Conservation (phyloP, 176 grass and related monocot genomes). For the Otatea glauca region DNA sequence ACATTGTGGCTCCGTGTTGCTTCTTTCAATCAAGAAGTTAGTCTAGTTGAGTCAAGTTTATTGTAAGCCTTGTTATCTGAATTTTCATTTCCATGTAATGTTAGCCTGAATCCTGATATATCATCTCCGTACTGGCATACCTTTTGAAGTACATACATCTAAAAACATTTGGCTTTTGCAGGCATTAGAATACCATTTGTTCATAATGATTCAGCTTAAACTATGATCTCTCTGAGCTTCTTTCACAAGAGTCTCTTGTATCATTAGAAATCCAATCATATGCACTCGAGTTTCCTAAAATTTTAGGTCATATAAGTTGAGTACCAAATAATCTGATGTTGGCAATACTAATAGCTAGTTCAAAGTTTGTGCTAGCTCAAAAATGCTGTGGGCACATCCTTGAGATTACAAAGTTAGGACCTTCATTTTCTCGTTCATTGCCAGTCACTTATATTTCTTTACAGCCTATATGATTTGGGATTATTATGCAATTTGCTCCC, state of each 20-base stretch:
- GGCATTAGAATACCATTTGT: neutral
- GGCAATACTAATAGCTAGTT: neutral
- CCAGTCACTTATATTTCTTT: neutral
- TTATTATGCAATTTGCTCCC: constrained; percentile 1
- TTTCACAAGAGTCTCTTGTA: constrained; percentile 3
- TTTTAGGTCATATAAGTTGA: constrained; percentile 1
- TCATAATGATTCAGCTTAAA: constrained; percentile 5
- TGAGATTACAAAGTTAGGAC: neutral
- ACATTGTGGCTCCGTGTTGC: neutral
- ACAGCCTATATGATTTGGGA: neutral
- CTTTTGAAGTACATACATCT: neutral
- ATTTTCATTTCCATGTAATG: neutral
- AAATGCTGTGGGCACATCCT: constrained; percentile 7
- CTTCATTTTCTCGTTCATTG: constrained; percentile 13
- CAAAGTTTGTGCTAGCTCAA: neutral
- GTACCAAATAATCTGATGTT: neutral
- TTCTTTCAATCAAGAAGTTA: neutral
- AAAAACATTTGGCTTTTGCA: neutral
- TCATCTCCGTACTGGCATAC: neutral
- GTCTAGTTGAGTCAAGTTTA: neutral
- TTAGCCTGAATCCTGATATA: neutral
- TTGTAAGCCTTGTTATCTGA: neutral
- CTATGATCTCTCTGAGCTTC: neutral
- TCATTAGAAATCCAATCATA: constrained; percentile 32
- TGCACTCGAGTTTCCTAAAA: neutral